A percentile compares a stretch with the other conserved stretches of the same genome.
Conservation (phyloP, 768 basidiomycete species). For the Pleurotus citrinopileatus region DNA sequence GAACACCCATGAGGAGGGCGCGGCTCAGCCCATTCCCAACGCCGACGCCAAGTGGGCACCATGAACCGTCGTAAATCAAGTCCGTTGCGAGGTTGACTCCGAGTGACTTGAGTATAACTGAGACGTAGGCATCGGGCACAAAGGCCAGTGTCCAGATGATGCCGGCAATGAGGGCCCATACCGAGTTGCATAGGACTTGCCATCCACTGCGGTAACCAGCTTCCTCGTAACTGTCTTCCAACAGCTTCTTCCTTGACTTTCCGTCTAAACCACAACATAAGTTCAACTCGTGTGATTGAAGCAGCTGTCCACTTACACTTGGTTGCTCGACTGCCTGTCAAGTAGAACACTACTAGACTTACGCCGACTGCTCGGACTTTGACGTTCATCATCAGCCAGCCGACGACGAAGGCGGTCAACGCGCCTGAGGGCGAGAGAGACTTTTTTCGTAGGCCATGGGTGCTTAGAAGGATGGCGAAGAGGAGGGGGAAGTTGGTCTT, state of each 20-base stretch:
- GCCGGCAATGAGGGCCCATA: constrained; percentile 56
- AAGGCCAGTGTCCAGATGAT: constrained; percentile 65
- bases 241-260: constrained; percentile 65
- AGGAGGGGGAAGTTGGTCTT: constrained; percentile 31
- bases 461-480: constrained; percentile 51
- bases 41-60: constrained; percentile 59
- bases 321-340: constrained; percentile 79
- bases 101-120: constrained; percentile 22
- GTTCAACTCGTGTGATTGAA: no score
- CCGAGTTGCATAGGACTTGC: constrained; percentile 85
- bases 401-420: constrained; percentile 70
- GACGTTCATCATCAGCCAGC: constrained; percentile 70
- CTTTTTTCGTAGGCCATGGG: constrained; percentile 69
- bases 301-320: constrained; percentile 61
- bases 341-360: constrained; percentile 73
- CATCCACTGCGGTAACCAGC: constrained; percentile 72
- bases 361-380: constrained; percentile 62
- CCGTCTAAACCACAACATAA: no score
- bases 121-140: constrained; percentile 39
- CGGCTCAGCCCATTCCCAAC: constrained; percentile 55
- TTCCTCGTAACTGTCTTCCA: constrained; percentile 78
- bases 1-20: constrained; percentile 53
- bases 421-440: constrained; percentile 81
- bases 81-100: constrained; percentile 19
- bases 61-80: constrained; percentile 26